phyloP scores from a whole-genome alignment of 768 basidiomycete species.

The Glaciozyma martinii region DNA sequence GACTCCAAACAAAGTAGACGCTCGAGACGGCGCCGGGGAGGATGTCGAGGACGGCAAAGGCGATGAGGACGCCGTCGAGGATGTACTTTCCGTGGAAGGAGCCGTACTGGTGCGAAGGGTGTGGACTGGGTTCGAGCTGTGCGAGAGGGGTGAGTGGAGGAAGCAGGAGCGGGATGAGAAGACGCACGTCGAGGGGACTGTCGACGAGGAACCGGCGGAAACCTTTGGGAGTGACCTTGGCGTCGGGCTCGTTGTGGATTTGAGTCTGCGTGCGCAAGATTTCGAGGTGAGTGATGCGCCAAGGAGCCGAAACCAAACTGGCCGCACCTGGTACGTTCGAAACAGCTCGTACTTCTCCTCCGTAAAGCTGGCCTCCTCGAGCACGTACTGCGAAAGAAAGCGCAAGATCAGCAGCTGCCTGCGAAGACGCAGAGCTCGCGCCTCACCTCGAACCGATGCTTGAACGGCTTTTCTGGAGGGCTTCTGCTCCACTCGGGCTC shows the following conservation, averaged over 20 bases:
- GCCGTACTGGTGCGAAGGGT: conserved; percentile 58
- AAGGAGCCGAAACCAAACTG: neutral
- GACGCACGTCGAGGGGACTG: conserved; percentile 60
- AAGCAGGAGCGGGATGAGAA: neutral
- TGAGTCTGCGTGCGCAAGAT: conserved; percentile 41
- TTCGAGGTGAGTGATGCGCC: neutral
- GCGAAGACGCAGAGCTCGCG: conserved; percentile 48
- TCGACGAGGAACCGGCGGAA: conserved; percentile 62
- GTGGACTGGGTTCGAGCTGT: conserved; percentile 50
- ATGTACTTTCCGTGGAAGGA: conserved; percentile 84
- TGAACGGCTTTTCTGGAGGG: conserved; percentile 10
- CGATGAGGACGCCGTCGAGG: conserved; percentile 70
- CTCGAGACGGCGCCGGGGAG: conserved; percentile 71
- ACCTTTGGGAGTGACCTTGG: conserved; percentile 36
- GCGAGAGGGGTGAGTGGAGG: neutral
- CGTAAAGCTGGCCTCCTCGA: conserved; percentile 70
- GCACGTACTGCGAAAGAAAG: conserved; percentile 18
- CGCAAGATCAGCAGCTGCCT: conserved; percentile 38
- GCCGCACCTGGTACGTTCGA: conserved; percentile 55
- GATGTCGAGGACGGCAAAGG: conserved; percentile 80
- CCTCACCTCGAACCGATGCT: conserved; percentile 37
- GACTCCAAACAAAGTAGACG: conserved; percentile 85
- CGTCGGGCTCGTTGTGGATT: conserved; percentile 60
- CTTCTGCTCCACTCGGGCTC: conserved; percentile 8
- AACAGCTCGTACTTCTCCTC: conserved; percentile 73